These are phyloP conservation scores for Neonectria coccinea DNA, from an alignment of 2,329 filamentous ascomycete species.

Conservation along the genomic window DNA sequence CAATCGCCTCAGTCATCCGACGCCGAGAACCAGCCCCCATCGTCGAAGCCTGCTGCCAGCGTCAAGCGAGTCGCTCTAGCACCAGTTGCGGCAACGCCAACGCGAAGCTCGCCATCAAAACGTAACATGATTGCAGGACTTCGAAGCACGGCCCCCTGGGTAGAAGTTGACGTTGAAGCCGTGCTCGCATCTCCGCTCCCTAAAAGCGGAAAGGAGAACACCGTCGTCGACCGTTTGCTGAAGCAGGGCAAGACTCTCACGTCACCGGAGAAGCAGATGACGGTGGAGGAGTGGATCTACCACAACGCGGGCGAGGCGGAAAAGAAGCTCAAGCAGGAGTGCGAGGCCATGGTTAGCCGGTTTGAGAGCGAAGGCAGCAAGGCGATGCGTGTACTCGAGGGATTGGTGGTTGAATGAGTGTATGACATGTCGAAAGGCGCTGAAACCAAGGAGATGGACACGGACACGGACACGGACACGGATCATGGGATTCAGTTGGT, in stretches of 20 bases:
- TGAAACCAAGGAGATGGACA: neutral
- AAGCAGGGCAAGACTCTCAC: conserved; percentile 72
- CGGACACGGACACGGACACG: conserved; percentile 7
- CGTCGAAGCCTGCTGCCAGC: conserved; percentile 67
- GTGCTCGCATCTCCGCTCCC: conserved; percentile 66
- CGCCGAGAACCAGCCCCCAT: conserved; percentile 82
- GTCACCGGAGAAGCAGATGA: conserved; percentile 87
- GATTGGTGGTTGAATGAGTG: conserved; percentile 67
- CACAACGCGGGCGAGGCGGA: conserved; percentile 85
- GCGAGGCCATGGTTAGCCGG: conserved; percentile 81
- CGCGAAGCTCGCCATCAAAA: conserved; percentile 71
- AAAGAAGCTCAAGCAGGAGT: conserved; percentile 80
- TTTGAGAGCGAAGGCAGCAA: conserved; percentile 87
- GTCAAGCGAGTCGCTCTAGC: conserved; percentile 62
- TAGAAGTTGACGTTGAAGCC: conserved; percentile 78
- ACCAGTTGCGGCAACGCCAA: conserved; percentile 60
- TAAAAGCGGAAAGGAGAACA: conserved; percentile 64
- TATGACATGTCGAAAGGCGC: neutral
- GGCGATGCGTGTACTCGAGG: conserved; percentile 83
- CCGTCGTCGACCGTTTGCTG: conserved; percentile 61
- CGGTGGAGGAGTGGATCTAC: conserved; percentile 91
- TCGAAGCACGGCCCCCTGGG: conserved; percentile 74
- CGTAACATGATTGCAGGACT: conserved; percentile 67
- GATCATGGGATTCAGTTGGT: conserved; percentile 9
- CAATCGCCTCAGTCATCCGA: conserved; percentile 81